Evolutionary conservation across 352 stramenopile genomes (phyloP).

Genomic region (Aphanomyces astaci): DNA sequence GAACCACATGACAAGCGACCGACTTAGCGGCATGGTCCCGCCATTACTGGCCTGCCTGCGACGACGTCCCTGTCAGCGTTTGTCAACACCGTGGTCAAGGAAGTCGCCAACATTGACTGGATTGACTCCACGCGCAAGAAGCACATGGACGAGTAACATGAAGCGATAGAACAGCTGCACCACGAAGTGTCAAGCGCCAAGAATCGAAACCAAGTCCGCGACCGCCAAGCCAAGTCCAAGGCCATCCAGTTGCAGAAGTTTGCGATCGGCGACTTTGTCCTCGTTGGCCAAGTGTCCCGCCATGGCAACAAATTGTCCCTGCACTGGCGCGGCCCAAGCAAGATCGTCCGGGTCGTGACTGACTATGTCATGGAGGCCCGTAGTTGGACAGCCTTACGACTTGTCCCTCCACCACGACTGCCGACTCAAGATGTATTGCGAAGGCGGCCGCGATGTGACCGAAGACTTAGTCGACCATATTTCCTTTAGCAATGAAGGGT

Average conservation of each 20-base stretch:
- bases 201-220: background rate
- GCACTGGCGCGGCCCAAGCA: background rate
- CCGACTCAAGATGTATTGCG: too few species aligned
- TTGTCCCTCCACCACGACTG: too few species aligned
- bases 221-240: background rate
- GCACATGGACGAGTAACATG: too few species aligned
- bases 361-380: too few species aligned
- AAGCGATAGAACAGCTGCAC: slow-evolving; percentile 10
- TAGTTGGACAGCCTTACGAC: too few species aligned
- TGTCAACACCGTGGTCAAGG: slow-evolving; percentile 12
- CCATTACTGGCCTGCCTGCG: slow-evolving; percentile 6
- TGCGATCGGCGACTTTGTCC: slow-evolving; percentile 18
- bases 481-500: too few species aligned
- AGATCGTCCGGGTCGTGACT: too few species aligned
- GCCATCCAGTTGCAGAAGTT: background rate
- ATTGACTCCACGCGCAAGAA: too few species aligned
- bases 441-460: too few species aligned
- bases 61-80: slow-evolving; percentile 10
- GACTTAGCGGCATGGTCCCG: slow-evolving; percentile 6
- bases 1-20: slow-evolving; percentile 13
- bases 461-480: too few species aligned
- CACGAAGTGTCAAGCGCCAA: background rate
- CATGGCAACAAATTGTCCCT: slow-evolving; percentile 4
- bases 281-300: background rate
- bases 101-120: slow-evolving; percentile 10